Evolutionary conservation across 331 rosid genomes (phyloP).

Genomic region (Prunus yedoensis): DNA sequence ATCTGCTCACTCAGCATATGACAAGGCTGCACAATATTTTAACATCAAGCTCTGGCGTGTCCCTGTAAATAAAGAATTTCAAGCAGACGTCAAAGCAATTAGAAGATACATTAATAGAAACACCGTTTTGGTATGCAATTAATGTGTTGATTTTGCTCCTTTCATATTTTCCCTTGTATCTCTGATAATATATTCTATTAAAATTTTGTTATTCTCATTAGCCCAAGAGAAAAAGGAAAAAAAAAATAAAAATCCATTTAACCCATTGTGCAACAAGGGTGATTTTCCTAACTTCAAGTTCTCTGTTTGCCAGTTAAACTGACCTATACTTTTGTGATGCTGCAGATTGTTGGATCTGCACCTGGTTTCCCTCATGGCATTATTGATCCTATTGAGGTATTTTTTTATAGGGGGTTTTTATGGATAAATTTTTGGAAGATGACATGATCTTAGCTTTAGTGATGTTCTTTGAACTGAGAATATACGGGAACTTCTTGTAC

Average conservation of each 20-base stretch:
- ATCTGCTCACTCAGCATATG: conserved; percentile 98
- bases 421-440: neutral
- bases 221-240: neutral
- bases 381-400: conserved; percentile 88
- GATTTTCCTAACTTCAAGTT: conserved; percentile 23
- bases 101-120: conserved; percentile 66
- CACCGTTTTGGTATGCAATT: conserved; percentile 66
- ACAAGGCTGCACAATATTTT: conserved; percentile 97
- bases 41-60: conserved; percentile 92
- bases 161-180: neutral
- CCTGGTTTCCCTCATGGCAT: conserved; percentile 99
- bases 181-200: neutral
- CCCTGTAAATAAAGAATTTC: conserved; percentile 69
- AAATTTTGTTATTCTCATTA: neutral
- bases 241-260: neutral
- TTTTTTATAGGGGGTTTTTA: neutral
- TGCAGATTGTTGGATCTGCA: conserved; percentile 97
- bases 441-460: conserved; percentile 24
- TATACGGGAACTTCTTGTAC: conserved; percentile 30
- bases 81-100: conserved; percentile 76
- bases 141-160: neutral
- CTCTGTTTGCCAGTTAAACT: conserved; percentile 29
- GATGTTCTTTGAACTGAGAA: conserved; percentile 9
- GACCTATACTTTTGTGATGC: conserved; percentile 22
- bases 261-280: conserved; percentile 18